Conservation (phyloP, 148 eudicot species). For the Fagopyrum homotropicum region DNA sequence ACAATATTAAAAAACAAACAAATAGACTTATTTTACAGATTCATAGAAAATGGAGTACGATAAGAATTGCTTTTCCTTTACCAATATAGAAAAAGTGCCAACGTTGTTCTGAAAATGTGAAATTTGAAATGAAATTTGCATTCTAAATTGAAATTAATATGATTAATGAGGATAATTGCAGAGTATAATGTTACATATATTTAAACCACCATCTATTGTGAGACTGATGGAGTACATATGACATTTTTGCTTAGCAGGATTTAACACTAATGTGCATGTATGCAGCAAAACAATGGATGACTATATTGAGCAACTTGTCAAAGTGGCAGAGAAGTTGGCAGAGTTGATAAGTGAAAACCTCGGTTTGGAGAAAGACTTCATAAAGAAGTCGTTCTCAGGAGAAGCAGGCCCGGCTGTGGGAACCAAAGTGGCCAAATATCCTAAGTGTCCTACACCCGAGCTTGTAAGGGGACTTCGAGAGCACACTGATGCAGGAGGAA, state of each 20-base stretch:
- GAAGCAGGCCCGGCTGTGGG: conserved; percentile 56
- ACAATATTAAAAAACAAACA: too few relatives aligned
- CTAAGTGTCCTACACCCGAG: conserved; percentile 69
- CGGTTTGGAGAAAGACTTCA: conserved; percentile 43
- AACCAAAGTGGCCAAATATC: conserved; percentile 81
- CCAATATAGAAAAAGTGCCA: too few relatives aligned
- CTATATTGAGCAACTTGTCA: conserved; percentile 49
- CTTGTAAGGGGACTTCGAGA: conserved; percentile 70
- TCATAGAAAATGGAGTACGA: too few relatives aligned
- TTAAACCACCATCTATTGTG: not conserved
- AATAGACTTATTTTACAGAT: too few relatives aligned
- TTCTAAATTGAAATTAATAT: too few relatives aligned
- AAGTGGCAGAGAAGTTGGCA: conserved; percentile 59
- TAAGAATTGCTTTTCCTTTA: too few relatives aligned
- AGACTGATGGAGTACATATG: not conserved
- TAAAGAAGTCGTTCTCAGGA: conserved; percentile 55
- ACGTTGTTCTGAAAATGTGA: too few relatives aligned
- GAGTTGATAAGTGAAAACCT: conserved; percentile 75
- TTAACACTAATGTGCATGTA: not conserved
- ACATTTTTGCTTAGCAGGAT: not conserved
- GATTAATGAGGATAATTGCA: too few relatives aligned
- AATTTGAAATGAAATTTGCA: too few relatives aligned
- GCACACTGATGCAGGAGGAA: conserved; percentile 91
- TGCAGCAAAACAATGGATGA: conserved; percentile 60
- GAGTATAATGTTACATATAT: too few relatives aligned